These are phyloP conservation scores for Mycena metata DNA, from an alignment of 768 basidiomycete species.

Conservation along the genomic window DNA sequence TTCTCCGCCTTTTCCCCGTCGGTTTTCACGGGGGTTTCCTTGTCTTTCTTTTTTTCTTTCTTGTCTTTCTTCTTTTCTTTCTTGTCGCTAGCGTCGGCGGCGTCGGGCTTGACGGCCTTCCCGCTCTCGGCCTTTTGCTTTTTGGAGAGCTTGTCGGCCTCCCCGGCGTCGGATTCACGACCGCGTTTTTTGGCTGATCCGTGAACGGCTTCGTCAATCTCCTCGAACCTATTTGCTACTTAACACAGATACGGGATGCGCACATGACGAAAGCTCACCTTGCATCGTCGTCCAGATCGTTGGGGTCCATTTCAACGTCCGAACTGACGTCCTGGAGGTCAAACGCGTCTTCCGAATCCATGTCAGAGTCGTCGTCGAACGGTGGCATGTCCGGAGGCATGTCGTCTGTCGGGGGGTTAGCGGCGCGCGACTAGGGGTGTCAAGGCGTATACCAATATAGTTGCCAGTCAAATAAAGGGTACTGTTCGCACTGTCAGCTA, in stretches of 20 bases:
- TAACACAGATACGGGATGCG: not conserved
- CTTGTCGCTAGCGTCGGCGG: slow-evolving; percentile 44
- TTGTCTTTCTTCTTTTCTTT: slow-evolving; percentile 71
- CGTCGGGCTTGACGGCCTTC: slow-evolving; percentile 35
- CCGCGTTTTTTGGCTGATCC: slow-evolving; percentile 70
- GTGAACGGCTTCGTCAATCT: slow-evolving; percentile 62
- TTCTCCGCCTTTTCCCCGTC: slow-evolving; percentile 55
- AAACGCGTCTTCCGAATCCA: slow-evolving; percentile 68
- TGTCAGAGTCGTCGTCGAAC: slow-evolving; percentile 53
- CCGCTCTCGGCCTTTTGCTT: slow-evolving; percentile 41
- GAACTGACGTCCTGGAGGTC: slow-evolving; percentile 84
- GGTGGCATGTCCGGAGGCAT: slow-evolving; percentile 62
- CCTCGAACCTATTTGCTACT: slow-evolving; percentile 78
- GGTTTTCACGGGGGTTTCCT: slow-evolving; percentile 58
- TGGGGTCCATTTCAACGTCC: slow-evolving; percentile 82
- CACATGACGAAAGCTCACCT: slow-evolving; percentile 54
- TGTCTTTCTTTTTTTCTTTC: slow-evolving; percentile 83
- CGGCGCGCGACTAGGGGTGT: slow-evolving; percentile 17
- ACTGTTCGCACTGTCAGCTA: slow-evolving; percentile 51
- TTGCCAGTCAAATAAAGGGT: slow-evolving; percentile 86
- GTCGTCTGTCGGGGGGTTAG: slow-evolving; percentile 62
- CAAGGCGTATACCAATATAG: slow-evolving; percentile 73
- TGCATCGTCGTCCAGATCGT: slow-evolving; percentile 70
- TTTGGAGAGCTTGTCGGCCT: slow-evolving; percentile 36
- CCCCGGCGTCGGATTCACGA: slow-evolving; percentile 70